Evolutionary conservation across 495 filamentous ascomycete genomes (phyloP), one percentile per base, ranked within the genome.

Genomic region (Neurospora sublineolata): DNA sequence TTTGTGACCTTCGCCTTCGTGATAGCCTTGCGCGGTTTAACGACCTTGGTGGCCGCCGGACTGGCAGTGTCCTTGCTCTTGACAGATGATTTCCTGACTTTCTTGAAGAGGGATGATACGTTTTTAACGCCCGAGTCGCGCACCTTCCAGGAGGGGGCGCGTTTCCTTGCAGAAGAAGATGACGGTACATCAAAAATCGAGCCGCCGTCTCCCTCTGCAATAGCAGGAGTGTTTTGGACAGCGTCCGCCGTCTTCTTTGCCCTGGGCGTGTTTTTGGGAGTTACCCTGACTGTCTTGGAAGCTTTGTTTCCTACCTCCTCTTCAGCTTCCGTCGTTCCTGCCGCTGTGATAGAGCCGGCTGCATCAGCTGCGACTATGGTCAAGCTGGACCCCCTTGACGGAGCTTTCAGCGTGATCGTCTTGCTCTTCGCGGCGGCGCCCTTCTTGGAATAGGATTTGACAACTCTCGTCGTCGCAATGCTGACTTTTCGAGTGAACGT

Each of bases 361-460:
- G 70, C 10, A 16, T 70, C 71, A n/a, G 74, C 74, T 3, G 77
- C 76, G 69, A 77, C 73, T 52, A 79, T 79, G 58, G 71, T 76
- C 37, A 75, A 69, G 70, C 71, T 73, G 7, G 73, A 72, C 38
- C 73, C 75, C n/a, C 72, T 39, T 27, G 73, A 72, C 33, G 73
- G 69, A 18, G 67, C 14, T 67, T 41, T 64, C 71, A 73, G 33
- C 69, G 20, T 72, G 11, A 46, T 37, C 23, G 36, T 52, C 68
- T 71, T 75, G 52, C 52, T 58, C 52, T 72, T 72, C 58, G 74
- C 68, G 5, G 75, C 73, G 12, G 76, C 67, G 30, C 70, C 69
- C 71, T 77, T 78, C 72, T 78, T 79, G 69, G 78, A 76, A 60
- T 74, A 78, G 37, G 70, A 75, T 67, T 81, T 81, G 36, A 72